Evolutionary conservation across 192 early-diverging fungal species (phyloP), one percentile per base, ranked within the genome.

Genomic region (Coemansia guatemalensis): DNA sequence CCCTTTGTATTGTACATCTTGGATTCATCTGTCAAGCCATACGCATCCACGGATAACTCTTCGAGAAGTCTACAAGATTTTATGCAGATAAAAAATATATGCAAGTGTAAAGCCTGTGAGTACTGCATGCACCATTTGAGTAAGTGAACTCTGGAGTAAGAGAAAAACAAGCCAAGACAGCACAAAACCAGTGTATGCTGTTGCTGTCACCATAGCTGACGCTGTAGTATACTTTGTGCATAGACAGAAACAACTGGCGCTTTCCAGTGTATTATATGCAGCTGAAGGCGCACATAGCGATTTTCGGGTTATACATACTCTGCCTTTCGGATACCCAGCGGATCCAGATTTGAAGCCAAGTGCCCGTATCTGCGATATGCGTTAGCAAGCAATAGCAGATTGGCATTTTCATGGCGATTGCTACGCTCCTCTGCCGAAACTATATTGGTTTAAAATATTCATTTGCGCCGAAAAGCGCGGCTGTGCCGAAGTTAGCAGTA

Each of bases 341-440:
- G 95, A 80, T 98, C 95, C 53, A 98, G 74, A 57, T 92, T 69
- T 0, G 93, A 90, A 0, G 81, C 82, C 33, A 87, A 81, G 73
- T 98, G 94, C 8, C 94, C 95, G 63, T 92, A 85, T 27, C 85
- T 82, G 49, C 94, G 86, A 66, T 89, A 92, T 11, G 88, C 88
- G 52, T 88, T 75, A 17, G 92, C 91, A 50, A 97, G 78, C 24
- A 92, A 87, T 48, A 98, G 60, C 30, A 98, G 79, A 61, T 90
- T 90, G 23, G 93, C 88, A 62, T 95, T 88, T 48, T 86, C 69
- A 49, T 88, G 88, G 56, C 95, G 86, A 81, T 96, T 97, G 27
- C 74, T 73, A 4, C 93, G 75, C 64, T 98, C 91, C 47, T 84
- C 84, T 4, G 77, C 55, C 1, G 76, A 63, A 25, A 32, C 76